A percentile compares a stretch with the other conserved stretches of the same genome.
These are phyloP conservation scores for Dinochytrium kinnereticum DNA, from an alignment of 371 early-diverging fungal genomes.

Conservation along the genomic window DNA sequence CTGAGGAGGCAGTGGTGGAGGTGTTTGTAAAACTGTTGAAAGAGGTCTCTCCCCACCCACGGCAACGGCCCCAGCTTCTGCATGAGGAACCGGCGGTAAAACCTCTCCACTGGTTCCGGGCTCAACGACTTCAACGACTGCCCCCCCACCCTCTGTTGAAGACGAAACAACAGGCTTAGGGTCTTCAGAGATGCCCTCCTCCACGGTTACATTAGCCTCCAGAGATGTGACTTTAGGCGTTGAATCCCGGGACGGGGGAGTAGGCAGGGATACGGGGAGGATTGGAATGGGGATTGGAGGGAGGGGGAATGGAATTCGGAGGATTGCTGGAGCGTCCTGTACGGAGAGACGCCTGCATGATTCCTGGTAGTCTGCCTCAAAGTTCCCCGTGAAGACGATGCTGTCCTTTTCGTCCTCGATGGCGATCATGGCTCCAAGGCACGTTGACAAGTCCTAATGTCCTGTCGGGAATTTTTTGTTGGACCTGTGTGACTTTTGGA, in stretches of 20 bases:
- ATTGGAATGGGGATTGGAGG: conserved; percentile 31
- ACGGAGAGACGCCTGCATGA: conserved; percentile 35
- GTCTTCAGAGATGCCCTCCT: too few species aligned
- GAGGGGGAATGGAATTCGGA: conserved; percentile 31
- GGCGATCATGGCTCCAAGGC: neutral
- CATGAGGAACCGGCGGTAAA: too few species aligned
- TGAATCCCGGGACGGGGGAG: neutral
- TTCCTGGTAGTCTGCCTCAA: conserved; percentile 49
- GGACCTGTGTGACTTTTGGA: neutral
- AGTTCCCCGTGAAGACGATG: conserved; percentile 19
- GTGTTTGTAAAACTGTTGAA: too few species aligned
- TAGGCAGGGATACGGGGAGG: neutral
- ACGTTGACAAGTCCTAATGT: neutral
- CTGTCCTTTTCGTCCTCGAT: neutral
- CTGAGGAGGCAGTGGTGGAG: too few species aligned
- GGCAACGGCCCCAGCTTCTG: too few species aligned
- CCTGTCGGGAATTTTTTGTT: neutral
- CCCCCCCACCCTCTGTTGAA: too few species aligned
- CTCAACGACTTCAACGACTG: too few species aligned
- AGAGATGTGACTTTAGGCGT: neutral
- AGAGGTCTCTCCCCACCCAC: too few species aligned
- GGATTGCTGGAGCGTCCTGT: conserved; percentile 17
- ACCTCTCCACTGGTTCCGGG: too few species aligned
- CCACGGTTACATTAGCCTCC: neutral
- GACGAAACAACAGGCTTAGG: neutral